These are phyloP conservation scores for Hansenula lynferdii DNA, from an alignment of 1,139 yeast species.

Conservation along the genomic window DNA sequence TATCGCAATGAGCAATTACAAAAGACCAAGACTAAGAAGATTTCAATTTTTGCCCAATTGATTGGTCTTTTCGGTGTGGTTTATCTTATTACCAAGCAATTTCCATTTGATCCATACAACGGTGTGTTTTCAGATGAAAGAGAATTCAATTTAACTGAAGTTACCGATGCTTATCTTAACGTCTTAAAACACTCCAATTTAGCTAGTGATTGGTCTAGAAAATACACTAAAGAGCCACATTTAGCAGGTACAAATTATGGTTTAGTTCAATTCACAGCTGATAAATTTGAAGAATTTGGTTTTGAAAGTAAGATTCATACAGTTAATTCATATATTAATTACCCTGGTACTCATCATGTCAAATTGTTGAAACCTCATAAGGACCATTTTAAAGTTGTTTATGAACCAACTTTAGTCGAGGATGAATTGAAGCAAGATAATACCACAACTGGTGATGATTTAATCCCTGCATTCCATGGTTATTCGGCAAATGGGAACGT, in stretches of 20 bases:
- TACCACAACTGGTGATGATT: constrained; percentile 48
- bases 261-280: constrained; percentile 61
- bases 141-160: constrained; percentile 5
- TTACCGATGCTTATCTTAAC: constrained; percentile 26
- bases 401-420: constrained; percentile 64
- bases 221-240: constrained; percentile 59
- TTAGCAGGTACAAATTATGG: constrained; percentile 66
- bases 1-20: not conserved
- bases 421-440: constrained; percentile 69
- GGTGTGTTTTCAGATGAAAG: not conserved
- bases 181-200: constrained; percentile 38
- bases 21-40: too few relatives aligned
- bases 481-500: constrained; percentile 68
- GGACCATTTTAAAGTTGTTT: constrained; percentile 38
- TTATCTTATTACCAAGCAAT: not conserved
- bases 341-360: constrained; percentile 53
- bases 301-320: constrained; percentile 46
- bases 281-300: constrained; percentile 60
- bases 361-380: constrained; percentile 32
- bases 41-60: not conserved
- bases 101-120: not conserved
- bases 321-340: constrained; percentile 57
- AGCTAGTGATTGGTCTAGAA: constrained; percentile 49
- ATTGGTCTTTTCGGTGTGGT: not conserved
- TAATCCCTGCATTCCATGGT: constrained; percentile 63